Evolutionary conservation across 208 protist genomes (phyloP).

Genomic region (Leishmania tropica): DNA sequence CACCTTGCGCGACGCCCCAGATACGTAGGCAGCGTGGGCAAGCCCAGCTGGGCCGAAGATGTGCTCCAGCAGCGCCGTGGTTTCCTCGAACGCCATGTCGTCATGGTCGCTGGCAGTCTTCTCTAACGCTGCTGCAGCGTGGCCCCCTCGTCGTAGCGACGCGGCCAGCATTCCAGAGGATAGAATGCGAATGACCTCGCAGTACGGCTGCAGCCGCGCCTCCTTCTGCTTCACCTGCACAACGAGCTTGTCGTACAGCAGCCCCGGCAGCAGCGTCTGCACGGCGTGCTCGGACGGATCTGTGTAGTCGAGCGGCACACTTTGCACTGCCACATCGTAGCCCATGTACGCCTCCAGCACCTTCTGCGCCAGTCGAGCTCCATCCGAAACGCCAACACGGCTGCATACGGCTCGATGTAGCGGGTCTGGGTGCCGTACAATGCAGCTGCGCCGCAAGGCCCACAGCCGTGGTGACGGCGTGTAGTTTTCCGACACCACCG

Average conservation of each 20-base stretch:
- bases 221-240: constrained; percentile 28
- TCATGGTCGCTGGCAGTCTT: not conserved
- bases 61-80: constrained; percentile 20
- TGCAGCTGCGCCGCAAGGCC: constrained; percentile 56
- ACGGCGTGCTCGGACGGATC: constrained; percentile 44
- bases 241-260: constrained; percentile 32
- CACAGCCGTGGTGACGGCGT: constrained; percentile 63
- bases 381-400: not conserved
- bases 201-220: constrained; percentile 29
- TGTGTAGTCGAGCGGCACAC: constrained; percentile 47
- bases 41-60: constrained; percentile 28
- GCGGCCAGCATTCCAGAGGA: not conserved
- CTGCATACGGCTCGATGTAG: constrained; percentile 3
- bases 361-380: constrained; percentile 14
- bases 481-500: constrained; percentile 29
- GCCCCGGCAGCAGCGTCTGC: constrained; percentile 36
- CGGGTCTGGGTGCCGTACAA: constrained; percentile 27
- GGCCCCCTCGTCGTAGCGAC: not conserved
- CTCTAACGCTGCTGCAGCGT: not conserved
- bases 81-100: constrained; percentile 16
- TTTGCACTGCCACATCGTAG: constrained; percentile 27
- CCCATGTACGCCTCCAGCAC: constrained; percentile 24
- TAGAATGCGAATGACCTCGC: constrained; percentile 18
- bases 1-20: constrained; percentile 33
- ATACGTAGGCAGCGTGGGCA: constrained; percentile 20